phyloP scores from a whole-genome alignment of 345 rosid genomes.

The Gossypium longicalyx region DNA sequence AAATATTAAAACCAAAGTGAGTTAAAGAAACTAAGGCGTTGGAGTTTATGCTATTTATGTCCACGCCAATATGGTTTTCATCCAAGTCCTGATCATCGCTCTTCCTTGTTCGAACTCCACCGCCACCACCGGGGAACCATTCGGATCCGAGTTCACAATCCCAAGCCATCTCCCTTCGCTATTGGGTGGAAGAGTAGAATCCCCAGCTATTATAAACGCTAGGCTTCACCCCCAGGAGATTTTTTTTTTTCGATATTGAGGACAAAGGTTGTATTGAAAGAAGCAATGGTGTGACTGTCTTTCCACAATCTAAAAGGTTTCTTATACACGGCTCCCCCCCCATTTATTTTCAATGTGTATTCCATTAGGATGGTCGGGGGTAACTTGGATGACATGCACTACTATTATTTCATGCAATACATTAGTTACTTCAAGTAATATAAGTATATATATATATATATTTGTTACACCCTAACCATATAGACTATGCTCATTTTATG shows the following conservation, averaged over 20 bases:
- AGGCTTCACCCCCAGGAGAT: neutral
- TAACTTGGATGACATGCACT: neutral
- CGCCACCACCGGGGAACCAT: neutral
- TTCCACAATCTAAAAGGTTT: neutral
- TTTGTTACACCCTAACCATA: too few species aligned
- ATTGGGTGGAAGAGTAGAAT: neutral
- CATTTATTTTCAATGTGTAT: neutral
- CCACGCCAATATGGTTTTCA: neutral
- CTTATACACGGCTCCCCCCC: neutral
- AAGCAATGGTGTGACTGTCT: neutral
- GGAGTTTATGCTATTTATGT: neutral
- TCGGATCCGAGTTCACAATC: neutral
- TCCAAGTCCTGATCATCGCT: neutral
- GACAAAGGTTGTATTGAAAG: neutral
- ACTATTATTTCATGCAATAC: too few species aligned
- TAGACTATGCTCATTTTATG: too few species aligned
- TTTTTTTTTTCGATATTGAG: neutral
- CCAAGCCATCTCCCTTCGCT: slow-evolving; percentile 1
- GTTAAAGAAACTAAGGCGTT: neutral
- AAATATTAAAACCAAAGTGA: slow-evolving; percentile 25
- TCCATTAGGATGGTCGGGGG: neutral
- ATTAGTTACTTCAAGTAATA: too few species aligned
- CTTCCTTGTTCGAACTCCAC: slow-evolving; percentile 1
- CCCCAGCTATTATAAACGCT: neutral
- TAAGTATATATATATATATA: too few species aligned